phyloP scores from a whole-genome alignment of 106 monocot species.

The Dendrobium catenatum region DNA sequence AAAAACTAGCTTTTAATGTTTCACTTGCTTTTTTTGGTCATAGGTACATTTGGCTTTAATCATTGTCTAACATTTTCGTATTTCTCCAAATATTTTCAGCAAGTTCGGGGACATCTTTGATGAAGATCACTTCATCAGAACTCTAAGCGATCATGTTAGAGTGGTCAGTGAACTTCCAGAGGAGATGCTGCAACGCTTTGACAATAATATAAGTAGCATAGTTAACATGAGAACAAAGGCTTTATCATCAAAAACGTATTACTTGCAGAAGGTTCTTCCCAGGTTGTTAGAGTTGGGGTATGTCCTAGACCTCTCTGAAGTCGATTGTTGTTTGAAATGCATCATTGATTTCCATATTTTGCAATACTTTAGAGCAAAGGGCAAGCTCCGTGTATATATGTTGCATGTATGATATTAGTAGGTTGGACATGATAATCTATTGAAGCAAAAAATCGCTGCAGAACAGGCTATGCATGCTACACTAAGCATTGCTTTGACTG shows the following conservation, averaged over 20 bases:
- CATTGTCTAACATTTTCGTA: neutral
- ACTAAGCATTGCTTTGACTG: neutral
- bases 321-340: neutral
- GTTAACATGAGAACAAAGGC: constrained; percentile 90
- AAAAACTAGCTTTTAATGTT: neutral
- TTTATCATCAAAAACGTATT: constrained; percentile 57
- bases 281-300: constrained; percentile 83
- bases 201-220: constrained; percentile 89
- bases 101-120: constrained; percentile 98
- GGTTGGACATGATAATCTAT: neutral
- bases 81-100: constrained; percentile 43
- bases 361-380: neutral
- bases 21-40: neutral
- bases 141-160: constrained; percentile 62
- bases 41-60: neutral
- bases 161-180: constrained; percentile 77
- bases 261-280: constrained; percentile 85
- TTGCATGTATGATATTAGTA: neutral
- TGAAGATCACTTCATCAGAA: constrained; percentile 84
- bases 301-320: neutral
- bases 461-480: neutral
- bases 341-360: constrained; percentile 6
- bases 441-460: neutral
- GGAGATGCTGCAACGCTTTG: constrained; percentile 63
- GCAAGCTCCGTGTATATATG: neutral